Conservation (phyloP, 768 basidiomycete species). For the Rhodotorula sphaerocarpa region DNA sequence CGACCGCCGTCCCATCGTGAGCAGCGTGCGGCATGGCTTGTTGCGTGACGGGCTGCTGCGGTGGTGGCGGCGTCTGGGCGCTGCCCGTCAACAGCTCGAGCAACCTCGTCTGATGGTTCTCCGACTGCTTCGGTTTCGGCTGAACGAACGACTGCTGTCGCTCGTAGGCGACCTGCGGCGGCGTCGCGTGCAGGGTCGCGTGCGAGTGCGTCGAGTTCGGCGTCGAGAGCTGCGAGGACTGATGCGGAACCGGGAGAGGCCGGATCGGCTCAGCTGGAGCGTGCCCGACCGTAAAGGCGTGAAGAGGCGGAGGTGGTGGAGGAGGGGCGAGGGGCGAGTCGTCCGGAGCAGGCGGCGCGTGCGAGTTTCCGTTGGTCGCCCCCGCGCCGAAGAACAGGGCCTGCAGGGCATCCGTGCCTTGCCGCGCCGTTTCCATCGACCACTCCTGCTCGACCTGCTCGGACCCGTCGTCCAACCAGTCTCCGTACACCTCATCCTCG, state of each 20-base stretch:
- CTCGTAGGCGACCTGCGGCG: slow-evolving; percentile 28
- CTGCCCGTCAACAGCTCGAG: slow-evolving; percentile 25
- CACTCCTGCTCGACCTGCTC: background rate
- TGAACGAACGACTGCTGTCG: slow-evolving; percentile 30
- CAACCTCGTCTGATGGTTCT: slow-evolving; percentile 10
- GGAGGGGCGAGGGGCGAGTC: background rate
- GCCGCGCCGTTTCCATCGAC: slow-evolving; percentile 22
- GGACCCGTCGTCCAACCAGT: slow-evolving; percentile 7
- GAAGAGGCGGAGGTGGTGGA: slow-evolving; percentile 1
- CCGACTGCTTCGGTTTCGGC: slow-evolving; percentile 17
- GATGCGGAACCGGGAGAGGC: background rate
- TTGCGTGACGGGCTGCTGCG: background rate
- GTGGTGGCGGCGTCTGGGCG: slow-evolving; percentile 10
- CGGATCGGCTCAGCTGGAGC: background rate
- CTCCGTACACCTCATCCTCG: slow-evolving; percentile 17
- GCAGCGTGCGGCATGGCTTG: too few species aligned
- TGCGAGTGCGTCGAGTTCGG: too few species aligned
- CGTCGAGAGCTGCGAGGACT: background rate
- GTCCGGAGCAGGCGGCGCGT: background rate
- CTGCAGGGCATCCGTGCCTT: slow-evolving; percentile 31
- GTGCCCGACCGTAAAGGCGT: slow-evolving; percentile 4
- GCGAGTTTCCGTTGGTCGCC: background rate
- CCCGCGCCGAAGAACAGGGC: slow-evolving; percentile 35
- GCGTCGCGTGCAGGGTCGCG: slow-evolving; percentile 14
- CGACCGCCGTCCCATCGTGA: too few species aligned